phyloP scores from a whole-genome alignment of 164 flowering plant species.

The Kingdonia uniflora region DNA sequence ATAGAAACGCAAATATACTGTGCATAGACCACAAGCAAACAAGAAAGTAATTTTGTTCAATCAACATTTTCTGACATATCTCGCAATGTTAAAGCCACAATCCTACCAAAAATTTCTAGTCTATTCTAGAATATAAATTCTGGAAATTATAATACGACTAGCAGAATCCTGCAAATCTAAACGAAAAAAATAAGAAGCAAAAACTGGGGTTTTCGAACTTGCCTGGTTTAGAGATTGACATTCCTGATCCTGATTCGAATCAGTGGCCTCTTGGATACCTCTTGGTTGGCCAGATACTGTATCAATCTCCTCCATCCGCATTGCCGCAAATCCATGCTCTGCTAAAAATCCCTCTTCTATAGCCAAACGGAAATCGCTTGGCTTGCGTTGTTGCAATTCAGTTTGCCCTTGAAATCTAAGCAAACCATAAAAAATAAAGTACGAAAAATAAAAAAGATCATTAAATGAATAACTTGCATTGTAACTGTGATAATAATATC shows the following conservation, averaged over 20 bases:
- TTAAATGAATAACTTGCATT: too few species aligned
- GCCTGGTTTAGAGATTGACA: conserved; percentile 38
- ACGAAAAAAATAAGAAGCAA: neutral
- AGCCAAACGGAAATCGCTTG: conserved; percentile 61
- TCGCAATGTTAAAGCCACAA: too few species aligned
- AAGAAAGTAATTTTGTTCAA: too few species aligned
- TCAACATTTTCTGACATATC: too few species aligned
- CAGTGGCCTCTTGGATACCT: conserved; percentile 49
- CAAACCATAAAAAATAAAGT: conserved; percentile 6
- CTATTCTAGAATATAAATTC: too few species aligned
- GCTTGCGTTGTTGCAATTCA: conserved; percentile 42
- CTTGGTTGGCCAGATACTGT: conserved; percentile 20
- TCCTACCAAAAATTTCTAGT: too few species aligned
- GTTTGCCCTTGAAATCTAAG: conserved; percentile 78
- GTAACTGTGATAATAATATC: neutral
- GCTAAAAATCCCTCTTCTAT: conserved; percentile 89
- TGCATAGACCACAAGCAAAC: too few species aligned
- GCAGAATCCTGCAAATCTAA: too few species aligned
- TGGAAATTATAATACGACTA: too few species aligned
- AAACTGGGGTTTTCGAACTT: conserved; percentile 15
- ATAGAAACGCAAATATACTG: too few species aligned
- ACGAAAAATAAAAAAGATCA: too few species aligned
- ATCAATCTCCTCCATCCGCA: conserved; percentile 32
- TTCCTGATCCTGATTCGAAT: conserved; percentile 53
- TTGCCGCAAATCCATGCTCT: conserved; percentile 57